Conservation (phyloP, 768 basidiomycete genomes). For the Hygrophorus pudorinus region DNA sequence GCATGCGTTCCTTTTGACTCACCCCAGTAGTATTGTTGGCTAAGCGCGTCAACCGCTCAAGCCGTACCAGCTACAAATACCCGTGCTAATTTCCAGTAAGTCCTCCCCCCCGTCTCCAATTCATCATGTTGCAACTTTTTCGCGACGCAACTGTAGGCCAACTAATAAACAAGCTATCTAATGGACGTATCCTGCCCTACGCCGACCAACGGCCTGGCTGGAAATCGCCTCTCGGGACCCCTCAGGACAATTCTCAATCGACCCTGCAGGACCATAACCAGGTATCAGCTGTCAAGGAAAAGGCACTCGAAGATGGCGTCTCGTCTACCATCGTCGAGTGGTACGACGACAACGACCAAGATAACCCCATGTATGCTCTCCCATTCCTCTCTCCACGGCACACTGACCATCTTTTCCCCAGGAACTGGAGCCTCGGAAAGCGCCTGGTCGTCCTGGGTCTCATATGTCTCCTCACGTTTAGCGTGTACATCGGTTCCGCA, state of each 20-base stretch:
- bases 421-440: constrained; percentile 22
- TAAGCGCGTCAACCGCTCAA: too few relatives aligned
- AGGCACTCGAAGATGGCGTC: constrained; percentile 9
- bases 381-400: background rate
- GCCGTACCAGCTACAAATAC: too few relatives aligned
- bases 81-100: too few relatives aligned
- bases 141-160: constrained; percentile 21
- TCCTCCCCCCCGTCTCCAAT: too few relatives aligned
- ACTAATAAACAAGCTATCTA: constrained; percentile 17
- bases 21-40: too few relatives aligned
- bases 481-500: constrained; percentile 25
- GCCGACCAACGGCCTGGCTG: constrained; percentile 11
- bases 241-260: background rate
- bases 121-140: constrained; percentile 10
- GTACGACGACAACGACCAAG: constrained; percentile 19
- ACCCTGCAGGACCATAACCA: background rate
- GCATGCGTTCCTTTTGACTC: too few relatives aligned
- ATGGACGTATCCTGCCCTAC: constrained; percentile 13
- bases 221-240: constrained; percentile 3
- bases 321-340: constrained; percentile 15
- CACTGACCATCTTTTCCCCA: constrained; percentile 7
- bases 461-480: constrained; percentile 23
- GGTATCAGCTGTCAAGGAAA: constrained; percentile 4
- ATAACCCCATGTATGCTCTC: constrained; percentile 15
- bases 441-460: constrained; percentile 22